Evolutionary conservation across 129 eudicot genomes (phyloP).

Genomic region (Centaurea solstitialis): DNA sequence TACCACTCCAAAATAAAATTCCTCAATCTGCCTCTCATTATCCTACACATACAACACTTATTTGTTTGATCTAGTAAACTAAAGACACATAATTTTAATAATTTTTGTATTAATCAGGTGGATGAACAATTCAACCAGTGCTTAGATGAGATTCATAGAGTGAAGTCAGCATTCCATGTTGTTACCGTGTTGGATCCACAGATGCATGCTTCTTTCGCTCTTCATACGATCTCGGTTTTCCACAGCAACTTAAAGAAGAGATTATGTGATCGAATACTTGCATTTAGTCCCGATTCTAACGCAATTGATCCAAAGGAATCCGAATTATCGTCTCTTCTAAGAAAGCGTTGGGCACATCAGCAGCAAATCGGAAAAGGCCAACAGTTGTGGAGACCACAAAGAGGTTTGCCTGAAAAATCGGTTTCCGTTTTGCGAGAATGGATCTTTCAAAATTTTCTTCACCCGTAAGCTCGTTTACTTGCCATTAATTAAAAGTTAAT

Average conservation of each 20-base stretch:
- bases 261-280: conserved; percentile 58
- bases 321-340: conserved; percentile 22
- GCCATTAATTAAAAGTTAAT: background rate
- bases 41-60: background rate
- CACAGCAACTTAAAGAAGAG: conserved; percentile 58
- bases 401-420: background rate
- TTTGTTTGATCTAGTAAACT: background rate
- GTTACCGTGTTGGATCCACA: conserved; percentile 74
- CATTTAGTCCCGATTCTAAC: conserved; percentile 32
- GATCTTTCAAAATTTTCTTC: background rate
- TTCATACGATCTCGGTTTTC: conserved; percentile 50
- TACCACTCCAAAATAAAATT: background rate
- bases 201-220: conserved; percentile 57
- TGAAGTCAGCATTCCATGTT: conserved; percentile 65
- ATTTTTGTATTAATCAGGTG: conserved; percentile 25
- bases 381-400: background rate
- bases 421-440: background rate
- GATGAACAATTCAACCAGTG: conserved; percentile 61
- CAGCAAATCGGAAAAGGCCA: background rate
- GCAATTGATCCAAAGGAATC: conserved; percentile 26
- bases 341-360: background rate
- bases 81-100: background rate
- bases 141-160: conserved; percentile 67
- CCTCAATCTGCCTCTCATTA: background rate
- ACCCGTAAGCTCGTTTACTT: background rate